Conservation (phyloP, 768 basidiomycete species). For the Boletus vermiculosoides region DNA sequence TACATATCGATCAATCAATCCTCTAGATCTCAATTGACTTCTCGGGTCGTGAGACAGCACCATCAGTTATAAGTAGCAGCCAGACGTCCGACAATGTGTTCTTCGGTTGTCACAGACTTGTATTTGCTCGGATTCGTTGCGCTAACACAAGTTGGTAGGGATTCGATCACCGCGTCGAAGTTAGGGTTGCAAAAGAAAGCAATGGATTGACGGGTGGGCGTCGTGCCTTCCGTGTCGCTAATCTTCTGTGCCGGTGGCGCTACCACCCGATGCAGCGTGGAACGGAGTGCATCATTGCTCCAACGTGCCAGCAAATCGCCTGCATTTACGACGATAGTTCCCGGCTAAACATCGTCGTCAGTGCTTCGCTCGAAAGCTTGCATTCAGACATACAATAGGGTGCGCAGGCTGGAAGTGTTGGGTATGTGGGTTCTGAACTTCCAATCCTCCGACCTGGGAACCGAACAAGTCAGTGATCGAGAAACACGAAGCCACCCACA, state of each 20-base stretch:
- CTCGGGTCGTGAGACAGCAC: neutral
- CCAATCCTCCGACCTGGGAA: slow-evolving; percentile 71
- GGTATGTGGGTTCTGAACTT: slow-evolving; percentile 80
- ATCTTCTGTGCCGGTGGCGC: slow-evolving; percentile 57
- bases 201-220: slow-evolving; percentile 71
- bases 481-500: neutral
- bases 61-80: slow-evolving; percentile 53
- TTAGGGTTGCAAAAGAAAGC: slow-evolving; percentile 90
- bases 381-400: slow-evolving; percentile 59
- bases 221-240: slow-evolving; percentile 50
- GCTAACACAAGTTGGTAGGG: slow-evolving; percentile 59
- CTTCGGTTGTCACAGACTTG: slow-evolving; percentile 65
- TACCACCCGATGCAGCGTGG: slow-evolving; percentile 82
- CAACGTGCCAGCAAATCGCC: slow-evolving; percentile 80
- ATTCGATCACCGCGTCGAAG: slow-evolving; percentile 61
- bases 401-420: slow-evolving; percentile 66
- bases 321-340: slow-evolving; percentile 79
- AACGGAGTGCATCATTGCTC: slow-evolving; percentile 78
- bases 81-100: slow-evolving; percentile 74
- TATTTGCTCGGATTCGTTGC: slow-evolving; percentile 59
- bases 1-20: slow-evolving; percentile 9
- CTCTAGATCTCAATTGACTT: slow-evolving; percentile 2
- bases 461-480: slow-evolving; percentile 1
- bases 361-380: neutral
- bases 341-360: slow-evolving; percentile 48